Percentiles rank a stretch among this genome's conserved stretches.
Conservation (phyloP, 2,329 filamentous ascomycete species). For the Tolypocladium ovalisporum region DNA sequence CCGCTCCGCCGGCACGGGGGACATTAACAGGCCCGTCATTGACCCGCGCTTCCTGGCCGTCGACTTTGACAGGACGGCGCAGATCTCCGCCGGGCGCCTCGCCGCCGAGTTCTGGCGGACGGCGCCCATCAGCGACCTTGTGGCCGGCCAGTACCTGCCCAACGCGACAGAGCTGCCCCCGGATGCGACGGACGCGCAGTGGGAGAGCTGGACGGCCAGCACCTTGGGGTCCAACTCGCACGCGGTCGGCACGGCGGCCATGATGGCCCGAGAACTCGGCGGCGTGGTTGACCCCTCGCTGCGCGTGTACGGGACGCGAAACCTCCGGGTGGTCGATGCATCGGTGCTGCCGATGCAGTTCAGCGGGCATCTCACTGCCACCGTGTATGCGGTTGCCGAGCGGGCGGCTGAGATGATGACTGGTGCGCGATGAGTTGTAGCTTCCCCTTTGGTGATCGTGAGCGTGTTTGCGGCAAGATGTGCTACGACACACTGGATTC, state of each 20-base stretch:
- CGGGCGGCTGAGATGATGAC: constrained; percentile 6
- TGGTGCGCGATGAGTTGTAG: not conserved
- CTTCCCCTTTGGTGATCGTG: not conserved
- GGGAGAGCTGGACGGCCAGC: constrained; percentile 5
- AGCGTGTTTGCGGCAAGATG: not conserved
- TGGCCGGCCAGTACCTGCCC: not conserved
- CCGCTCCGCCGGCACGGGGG: constrained; percentile 20
- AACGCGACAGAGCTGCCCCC: not conserved
- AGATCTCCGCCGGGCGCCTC: constrained; percentile 16
- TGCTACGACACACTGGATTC: not conserved
- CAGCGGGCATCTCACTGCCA: constrained; percentile 6
- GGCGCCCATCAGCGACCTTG: constrained; percentile 7
- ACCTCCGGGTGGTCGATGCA: constrained; percentile 9
- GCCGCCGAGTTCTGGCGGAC: constrained; percentile 20
- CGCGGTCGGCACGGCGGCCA: constrained; percentile 35
- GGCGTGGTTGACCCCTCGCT: constrained; percentile 36
- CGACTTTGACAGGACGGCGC: constrained; percentile 22
- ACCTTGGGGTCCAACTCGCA: constrained; percentile 25
- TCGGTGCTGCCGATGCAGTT: constrained; percentile 8
- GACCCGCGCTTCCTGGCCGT: constrained; percentile 23
- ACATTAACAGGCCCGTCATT: constrained; percentile 21
- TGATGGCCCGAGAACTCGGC: constrained; percentile 36
- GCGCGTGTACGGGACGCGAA: constrained; percentile 27
- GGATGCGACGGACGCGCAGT: constrained; percentile 6
- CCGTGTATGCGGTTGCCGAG: constrained; percentile 9